Base-by-base conservation (phyloP, 1,284 basidiomycete genomes). In the Acaromyces ingoldii region DNA sequence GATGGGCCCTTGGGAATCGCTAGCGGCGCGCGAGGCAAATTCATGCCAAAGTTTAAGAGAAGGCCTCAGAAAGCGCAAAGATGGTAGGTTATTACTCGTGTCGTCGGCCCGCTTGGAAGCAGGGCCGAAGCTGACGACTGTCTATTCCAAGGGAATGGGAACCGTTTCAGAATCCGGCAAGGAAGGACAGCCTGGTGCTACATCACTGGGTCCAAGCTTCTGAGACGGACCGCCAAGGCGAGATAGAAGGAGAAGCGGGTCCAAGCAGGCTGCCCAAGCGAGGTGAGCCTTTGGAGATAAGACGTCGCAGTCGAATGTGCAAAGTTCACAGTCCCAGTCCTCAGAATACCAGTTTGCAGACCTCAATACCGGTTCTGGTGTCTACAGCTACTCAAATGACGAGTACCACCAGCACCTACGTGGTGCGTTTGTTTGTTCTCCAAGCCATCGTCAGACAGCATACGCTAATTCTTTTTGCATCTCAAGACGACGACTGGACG, bases 401-500 rank as follows among this genome's bases (percentile, higher is more conserved):
- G 95, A 98, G 78, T 99, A 98, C 74, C 83, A 83, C 9, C 82
- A 82, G 30, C 81, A 86, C 59, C 79, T 97, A 2, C 82, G 87
- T n/a, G n/a, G n/a, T n/a, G n/a, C n/a, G n/a, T 77, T n/a, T n/a
- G n/a, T n/a, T n/a, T n/a, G n/a, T n/a, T n/a, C n/a, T n/a, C n/a
- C n/a, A n/a, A 87, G 88, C 86, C 51, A 28, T 77, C n/a, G n/a
- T n/a, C n/a, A n/a, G n/a, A n/a, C n/a, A n/a, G n/a, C 33, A 17
- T 21, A 36, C 22, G 9, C 6, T 25, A 17, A 11, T 1, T 10
- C n/a, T 17, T 47, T 62, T n/a, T n/a, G n/a, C n/a, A n/a, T n/a
- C n/a, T n/a, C n/a, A n/a, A 85, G 91, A 97, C 73, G 79, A 80
- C 15, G 85, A 87, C 54, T 98, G 95, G 95, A 84, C 89, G 0